These are phyloP conservation scores for Trypanosoma rangeli DNA, from an alignment of 208 protist genomes.

Conservation along the genomic window DNA sequence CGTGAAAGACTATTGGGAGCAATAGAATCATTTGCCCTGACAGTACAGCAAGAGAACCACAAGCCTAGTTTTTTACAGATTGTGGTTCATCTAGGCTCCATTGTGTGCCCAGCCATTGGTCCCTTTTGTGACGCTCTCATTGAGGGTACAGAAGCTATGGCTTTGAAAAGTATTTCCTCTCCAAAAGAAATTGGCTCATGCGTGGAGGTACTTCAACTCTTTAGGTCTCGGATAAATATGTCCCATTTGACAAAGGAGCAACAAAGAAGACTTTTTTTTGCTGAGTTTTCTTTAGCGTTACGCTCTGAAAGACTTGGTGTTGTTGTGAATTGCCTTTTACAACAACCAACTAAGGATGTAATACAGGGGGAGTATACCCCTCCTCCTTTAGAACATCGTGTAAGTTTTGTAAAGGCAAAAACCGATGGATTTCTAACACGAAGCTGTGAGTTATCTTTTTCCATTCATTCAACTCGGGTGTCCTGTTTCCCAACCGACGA, in stretches of 20 bases:
- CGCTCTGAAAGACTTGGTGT: slow-evolving; percentile 54
- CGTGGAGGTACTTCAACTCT: slow-evolving; percentile 57
- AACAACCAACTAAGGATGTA: slow-evolving; percentile 18
- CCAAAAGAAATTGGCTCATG: slow-evolving; percentile 35
- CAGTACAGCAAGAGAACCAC: slow-evolving; percentile 30
- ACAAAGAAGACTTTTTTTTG: slow-evolving; percentile 28
- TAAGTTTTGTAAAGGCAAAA: slow-evolving; percentile 27
- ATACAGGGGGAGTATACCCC: slow-evolving; percentile 23
- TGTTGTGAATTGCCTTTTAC: slow-evolving; percentile 45
- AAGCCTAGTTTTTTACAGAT: slow-evolving; percentile 37
- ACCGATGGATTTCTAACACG: slow-evolving; percentile 36
- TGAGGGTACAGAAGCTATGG: slow-evolving; percentile 47
- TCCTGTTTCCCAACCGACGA: slow-evolving; percentile 30
- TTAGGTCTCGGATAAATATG: slow-evolving; percentile 35
- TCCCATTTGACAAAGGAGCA: slow-evolving; percentile 21
- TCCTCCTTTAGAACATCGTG: slow-evolving; percentile 21
- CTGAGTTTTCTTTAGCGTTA: slow-evolving; percentile 59
- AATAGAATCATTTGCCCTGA: slow-evolving; percentile 44
- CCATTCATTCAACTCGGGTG: slow-evolving; percentile 19
- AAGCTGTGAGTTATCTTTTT: slow-evolving; percentile 28
- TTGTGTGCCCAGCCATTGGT: slow-evolving; percentile 25
- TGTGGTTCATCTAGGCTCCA: slow-evolving; percentile 33
- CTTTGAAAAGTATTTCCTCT: slow-evolving; percentile 19
- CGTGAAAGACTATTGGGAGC: slow-evolving; percentile 45
- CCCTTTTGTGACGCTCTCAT: slow-evolving; percentile 50